Base-by-base conservation (phyloP, 148 eudicot genomes). In the Polygonum maritimum region DNA sequence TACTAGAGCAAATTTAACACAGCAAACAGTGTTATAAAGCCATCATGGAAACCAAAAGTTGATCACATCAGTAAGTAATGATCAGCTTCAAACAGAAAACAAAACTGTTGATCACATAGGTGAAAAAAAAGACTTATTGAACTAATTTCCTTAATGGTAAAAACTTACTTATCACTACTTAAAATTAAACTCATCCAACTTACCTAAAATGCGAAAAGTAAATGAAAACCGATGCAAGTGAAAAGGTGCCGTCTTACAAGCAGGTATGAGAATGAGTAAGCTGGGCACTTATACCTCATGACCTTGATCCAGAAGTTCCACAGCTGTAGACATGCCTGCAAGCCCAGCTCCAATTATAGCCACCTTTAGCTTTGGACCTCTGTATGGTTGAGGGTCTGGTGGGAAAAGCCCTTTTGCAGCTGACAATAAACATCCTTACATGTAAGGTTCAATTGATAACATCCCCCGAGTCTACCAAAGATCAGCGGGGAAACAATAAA, bases 281-380 rank as follows among this genome's bases (percentile, higher is more conserved):
- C 52, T 22, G 18, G 15, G 38, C 22, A 51, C 10, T 2, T 57
- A 41, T 76, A 95, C 99, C 99, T 95, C 97, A 80, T 95, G 99
- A 63, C 99, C 99, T 81, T 95, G 99, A 80, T 95, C 99, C 82
- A 95, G 78, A 76, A 95, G 97, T 89, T 95, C 99, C 75, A 95
- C 96, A 45, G 99, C 99, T 77, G 99, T 95, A 22, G 99, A 95
- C 99, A 95, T 95, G 85, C 96, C 99, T 11, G 99, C 99, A 79
- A 95, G 96, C 71, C 99, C 99, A 77, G 99, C 87, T 74, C 99
- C 99, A 63, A 95, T 89, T 36, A 95, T 95, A 47, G 99, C 97
- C 75, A 92, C 94, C 87, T 92, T 95, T 31, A 95, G 92, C 86
- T 95, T 95, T 54, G 99, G 99, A 51, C 99, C 99, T 22, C 79